A percentile compares a stretch with the other conserved stretches of the same genome.
Evolutionary conservation across 768 basidiomycete species (phyloP).

Genomic region (Exidia glandulosa): DNA sequence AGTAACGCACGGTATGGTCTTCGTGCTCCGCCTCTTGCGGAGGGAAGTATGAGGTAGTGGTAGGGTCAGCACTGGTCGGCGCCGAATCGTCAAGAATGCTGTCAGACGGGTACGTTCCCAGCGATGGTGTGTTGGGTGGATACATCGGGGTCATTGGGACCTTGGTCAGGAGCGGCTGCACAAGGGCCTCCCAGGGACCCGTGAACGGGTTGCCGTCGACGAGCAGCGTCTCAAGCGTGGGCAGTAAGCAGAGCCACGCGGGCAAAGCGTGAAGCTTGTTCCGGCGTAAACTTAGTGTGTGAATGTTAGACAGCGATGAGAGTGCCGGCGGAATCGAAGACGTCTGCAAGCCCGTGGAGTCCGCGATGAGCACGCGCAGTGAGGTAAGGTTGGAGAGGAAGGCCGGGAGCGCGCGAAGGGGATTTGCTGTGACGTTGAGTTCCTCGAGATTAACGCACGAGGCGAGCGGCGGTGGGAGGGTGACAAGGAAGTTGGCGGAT

Average conservation of each 20-base stretch:
- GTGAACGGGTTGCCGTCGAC: conserved; percentile 97
- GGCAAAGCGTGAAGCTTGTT: conserved; percentile 85
- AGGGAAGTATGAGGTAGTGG: neutral
- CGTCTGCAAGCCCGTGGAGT: conserved; percentile 62
- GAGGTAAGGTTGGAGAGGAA: conserved; percentile 69
- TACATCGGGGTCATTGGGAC: conserved; percentile 47
- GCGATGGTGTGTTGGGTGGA: conserved; percentile 52
- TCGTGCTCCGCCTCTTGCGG: neutral
- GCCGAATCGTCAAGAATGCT: neutral
- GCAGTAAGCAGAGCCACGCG: conserved; percentile 90
- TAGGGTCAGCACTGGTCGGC: neutral
- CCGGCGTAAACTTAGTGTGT: conserved; percentile 79
- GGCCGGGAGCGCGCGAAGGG: conserved; percentile 79
- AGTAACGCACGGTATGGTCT: neutral
- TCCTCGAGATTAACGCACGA: conserved; percentile 79
- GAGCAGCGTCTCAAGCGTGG: conserved; percentile 70
- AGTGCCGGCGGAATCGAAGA: conserved; percentile 59
- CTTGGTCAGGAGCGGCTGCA: conserved; percentile 71
- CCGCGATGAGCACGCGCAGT: conserved; percentile 85
- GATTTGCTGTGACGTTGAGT: conserved; percentile 86
- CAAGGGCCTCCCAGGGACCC: conserved; percentile 82
- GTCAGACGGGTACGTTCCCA: neutral
- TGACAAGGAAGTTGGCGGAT: conserved; percentile 74
- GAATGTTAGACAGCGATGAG: conserved; percentile 58
- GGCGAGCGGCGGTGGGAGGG: conserved; percentile 75